phyloP scores from a whole-genome alignment of 2,329 filamentous ascomycete genomes.

The Plectosphaerella cucumerina region DNA sequence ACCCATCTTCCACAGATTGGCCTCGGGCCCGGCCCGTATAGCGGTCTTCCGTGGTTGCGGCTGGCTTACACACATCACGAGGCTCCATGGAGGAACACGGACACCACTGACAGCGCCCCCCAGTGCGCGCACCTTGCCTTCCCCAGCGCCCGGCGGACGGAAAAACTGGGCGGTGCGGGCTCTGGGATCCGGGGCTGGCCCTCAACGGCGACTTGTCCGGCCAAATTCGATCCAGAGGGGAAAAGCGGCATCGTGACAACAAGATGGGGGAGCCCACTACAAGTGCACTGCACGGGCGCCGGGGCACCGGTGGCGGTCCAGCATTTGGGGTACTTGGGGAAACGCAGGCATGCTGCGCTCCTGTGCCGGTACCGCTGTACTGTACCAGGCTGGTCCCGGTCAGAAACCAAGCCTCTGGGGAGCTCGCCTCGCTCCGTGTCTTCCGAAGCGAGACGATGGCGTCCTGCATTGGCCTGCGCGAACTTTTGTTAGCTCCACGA shows the following conservation, averaged over 20 bases:
- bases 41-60: too few relatives aligned
- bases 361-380: background rate
- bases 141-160: too few relatives aligned
- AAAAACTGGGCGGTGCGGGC: too few relatives aligned
- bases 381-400: background rate
- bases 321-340: too few relatives aligned
- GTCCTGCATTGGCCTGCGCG: background rate
- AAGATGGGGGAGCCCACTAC: too few relatives aligned
- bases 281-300: background rate
- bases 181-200: background rate
- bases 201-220: background rate
- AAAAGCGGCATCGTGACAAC: background rate
- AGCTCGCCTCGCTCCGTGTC: background rate
- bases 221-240: background rate
- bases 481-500: background rate
- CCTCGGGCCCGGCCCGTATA: too few relatives aligned
- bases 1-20: too few relatives aligned
- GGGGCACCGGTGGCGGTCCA: background rate
- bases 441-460: background rate
- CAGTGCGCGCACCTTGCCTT: too few relatives aligned
- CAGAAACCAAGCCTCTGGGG: background rate
- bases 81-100: too few relatives aligned
- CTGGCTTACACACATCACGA: too few relatives aligned
- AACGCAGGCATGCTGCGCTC: too few relatives aligned
- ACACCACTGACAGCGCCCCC: too few relatives aligned